A percentile compares a stretch with the other conserved stretches of the same genome.
Evolutionary conservation across 345 rosid species (phyloP).

Genomic region (Salix dunnii): DNA sequence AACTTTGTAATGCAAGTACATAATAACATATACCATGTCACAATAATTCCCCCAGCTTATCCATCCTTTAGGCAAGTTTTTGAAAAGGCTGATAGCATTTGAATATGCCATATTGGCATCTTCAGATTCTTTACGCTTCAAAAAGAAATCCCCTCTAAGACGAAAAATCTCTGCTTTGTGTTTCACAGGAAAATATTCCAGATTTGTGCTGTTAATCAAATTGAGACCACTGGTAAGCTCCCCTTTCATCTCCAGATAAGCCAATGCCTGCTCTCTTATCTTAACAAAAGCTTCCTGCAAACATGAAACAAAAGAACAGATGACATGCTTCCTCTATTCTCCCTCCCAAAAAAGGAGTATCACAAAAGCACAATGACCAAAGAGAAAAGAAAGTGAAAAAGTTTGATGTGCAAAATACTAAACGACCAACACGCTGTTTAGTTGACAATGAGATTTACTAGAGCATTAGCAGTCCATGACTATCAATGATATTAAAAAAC

Average conservation of each 20-base stretch:
- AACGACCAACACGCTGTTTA: background rate
- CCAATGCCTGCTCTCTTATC: constrained; percentile 97
- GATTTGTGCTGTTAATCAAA: constrained; percentile 83
- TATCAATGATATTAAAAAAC: background rate
- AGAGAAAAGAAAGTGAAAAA: background rate
- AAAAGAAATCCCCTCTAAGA: constrained; percentile 77
- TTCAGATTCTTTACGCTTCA: constrained; percentile 76
- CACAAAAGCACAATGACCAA: background rate
- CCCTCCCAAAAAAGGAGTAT: background rate
- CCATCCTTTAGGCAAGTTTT: constrained; percentile 96
- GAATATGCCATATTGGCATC: constrained; percentile 80
- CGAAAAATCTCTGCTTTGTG: constrained; percentile 88
- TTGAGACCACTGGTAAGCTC: constrained; percentile 84
- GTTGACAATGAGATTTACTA: background rate
- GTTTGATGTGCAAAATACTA: background rate
- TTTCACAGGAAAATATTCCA: constrained; percentile 85
- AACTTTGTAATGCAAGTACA: constrained; percentile 6
- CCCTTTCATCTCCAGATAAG: constrained; percentile 87
- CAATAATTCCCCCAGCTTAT: constrained; percentile 99
- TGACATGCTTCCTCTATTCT: constrained; percentile 4
- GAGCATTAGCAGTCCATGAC: background rate
- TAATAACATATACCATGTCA: constrained; percentile 65
- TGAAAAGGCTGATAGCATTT: constrained; percentile 76
- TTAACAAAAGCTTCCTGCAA: constrained; percentile 96
- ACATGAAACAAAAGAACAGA: constrained; percentile 22